Conservation (phyloP, 208 protist genomes). For the Leishmania braziliensis region DNA sequence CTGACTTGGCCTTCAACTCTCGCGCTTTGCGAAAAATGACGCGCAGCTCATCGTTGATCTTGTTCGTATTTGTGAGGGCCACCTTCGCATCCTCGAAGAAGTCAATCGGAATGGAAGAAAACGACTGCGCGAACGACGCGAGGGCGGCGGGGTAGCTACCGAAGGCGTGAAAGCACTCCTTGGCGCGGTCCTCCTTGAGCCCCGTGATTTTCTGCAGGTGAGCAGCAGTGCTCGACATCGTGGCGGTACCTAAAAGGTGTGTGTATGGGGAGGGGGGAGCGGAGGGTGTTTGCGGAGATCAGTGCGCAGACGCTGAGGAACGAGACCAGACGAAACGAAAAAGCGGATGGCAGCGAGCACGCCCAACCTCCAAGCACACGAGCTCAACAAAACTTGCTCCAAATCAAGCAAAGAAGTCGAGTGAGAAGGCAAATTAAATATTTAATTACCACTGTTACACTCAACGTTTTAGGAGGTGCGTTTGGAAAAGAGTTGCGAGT, state of each 20-base stretch:
- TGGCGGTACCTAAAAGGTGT: not conserved
- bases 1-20: constrained; percentile 46
- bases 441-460: not conserved
- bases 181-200: constrained; percentile 50
- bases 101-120: constrained; percentile 41
- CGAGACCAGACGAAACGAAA: not conserved
- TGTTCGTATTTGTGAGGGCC: constrained; percentile 39
- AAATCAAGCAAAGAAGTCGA: too few relatives aligned
- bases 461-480: not conserved
- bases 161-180: constrained; percentile 64
- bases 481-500: not conserved
- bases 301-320: not conserved
- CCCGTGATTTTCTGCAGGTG: constrained; percentile 70
- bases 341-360: not conserved
- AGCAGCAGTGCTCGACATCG: constrained; percentile 30
- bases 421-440: not conserved
- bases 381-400: not conserved
- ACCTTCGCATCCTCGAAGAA: constrained; percentile 56
- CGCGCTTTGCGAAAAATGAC: constrained; percentile 66
- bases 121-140: constrained; percentile 82
- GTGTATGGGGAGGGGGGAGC: not conserved
- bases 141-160: constrained; percentile 67
- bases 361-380: not conserved
- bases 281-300: not conserved
- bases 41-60: constrained; percentile 75